phyloP scores from a whole-genome alignment of 2,329 filamentous ascomycete species.

The Sarocladium strictum region DNA sequence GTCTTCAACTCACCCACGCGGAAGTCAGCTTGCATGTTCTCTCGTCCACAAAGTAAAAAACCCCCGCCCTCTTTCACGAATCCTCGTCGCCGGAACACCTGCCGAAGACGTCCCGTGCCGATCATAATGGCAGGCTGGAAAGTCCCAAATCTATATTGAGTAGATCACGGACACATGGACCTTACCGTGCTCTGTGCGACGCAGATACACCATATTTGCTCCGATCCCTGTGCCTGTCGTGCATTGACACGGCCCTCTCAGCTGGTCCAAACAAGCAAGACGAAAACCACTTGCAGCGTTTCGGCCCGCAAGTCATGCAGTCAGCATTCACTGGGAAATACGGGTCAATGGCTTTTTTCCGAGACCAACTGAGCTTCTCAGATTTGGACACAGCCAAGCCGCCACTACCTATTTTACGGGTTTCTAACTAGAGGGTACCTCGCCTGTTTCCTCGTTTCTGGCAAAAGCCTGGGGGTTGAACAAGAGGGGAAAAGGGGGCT shows the following conservation, averaged over 20 bases:
- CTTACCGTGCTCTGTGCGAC: constrained; percentile 1
- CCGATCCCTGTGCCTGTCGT: constrained; percentile 1
- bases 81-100: not conserved
- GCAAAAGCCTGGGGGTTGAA: not conserved
- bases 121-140: constrained; percentile 3
- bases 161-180: not conserved
- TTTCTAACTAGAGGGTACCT: not conserved
- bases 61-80: not conserved
- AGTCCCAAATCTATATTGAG: not conserved
- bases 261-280: not conserved
- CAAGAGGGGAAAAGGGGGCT: not conserved
- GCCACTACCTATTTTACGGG: too few species aligned
- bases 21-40: not conserved
- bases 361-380: too few species aligned
- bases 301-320: not conserved
- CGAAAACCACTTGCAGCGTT: not conserved
- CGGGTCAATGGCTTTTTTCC: not conserved
- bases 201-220: not conserved
- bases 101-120: not conserved
- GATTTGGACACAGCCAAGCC: not conserved
- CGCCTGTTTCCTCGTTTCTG: not conserved
- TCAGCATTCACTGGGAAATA: not conserved
- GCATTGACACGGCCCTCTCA: not conserved
- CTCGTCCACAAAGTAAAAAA: not conserved
- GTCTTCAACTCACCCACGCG: too few species aligned